Conservation (phyloP, 75 land plant genomes). For the Pinus taeda region DNA sequence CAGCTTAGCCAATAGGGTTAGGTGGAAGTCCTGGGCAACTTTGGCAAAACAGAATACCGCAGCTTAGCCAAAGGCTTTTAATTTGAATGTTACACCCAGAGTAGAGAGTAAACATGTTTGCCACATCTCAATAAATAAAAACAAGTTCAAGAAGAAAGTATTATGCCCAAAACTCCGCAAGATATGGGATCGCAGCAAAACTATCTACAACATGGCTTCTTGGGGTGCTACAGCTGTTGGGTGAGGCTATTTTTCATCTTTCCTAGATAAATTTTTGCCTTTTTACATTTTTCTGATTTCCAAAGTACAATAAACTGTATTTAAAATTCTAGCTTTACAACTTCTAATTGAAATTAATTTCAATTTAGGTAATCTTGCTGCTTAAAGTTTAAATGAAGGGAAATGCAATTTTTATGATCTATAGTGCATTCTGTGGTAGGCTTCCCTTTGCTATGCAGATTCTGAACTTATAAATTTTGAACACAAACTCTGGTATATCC, state of each 20-base stretch:
- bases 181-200: conserved; percentile 81
- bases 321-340: background rate
- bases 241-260: conserved; percentile 29
- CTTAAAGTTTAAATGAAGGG: background rate
- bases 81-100: too few relatives aligned
- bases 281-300: background rate
- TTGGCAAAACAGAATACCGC: too few relatives aligned
- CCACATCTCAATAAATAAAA: too few relatives aligned
- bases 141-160: too few relatives aligned
- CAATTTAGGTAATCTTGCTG: background rate
- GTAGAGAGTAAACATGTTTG: too few relatives aligned
- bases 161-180: conserved; percentile 66
- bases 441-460: too few relatives aligned
- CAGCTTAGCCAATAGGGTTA: too few relatives aligned
- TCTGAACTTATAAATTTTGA: too few relatives aligned
- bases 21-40: too few relatives aligned
- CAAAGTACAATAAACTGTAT: background rate
- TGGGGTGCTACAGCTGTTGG: conserved; percentile 96
- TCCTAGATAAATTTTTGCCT: background rate
- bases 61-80: too few relatives aligned
- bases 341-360: background rate
- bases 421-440: background rate
- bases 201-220: conserved; percentile 86
- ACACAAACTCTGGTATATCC: too few relatives aligned
- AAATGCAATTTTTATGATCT: background rate